Conservation (phyloP, 768 basidiomycete species). For the Mycena epipterygia region DNA sequence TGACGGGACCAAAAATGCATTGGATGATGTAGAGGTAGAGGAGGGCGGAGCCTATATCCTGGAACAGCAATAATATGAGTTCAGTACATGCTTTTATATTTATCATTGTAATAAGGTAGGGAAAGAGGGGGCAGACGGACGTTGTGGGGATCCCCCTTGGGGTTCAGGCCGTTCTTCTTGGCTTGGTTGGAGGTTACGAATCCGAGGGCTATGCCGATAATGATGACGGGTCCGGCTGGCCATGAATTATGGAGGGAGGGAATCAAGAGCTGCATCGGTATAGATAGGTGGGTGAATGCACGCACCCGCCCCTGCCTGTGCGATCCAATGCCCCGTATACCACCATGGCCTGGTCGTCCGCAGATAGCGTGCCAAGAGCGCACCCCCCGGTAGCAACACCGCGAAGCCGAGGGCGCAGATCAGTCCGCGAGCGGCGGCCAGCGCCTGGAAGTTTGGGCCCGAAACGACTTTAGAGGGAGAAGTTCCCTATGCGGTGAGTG, state of each 20-base stretch:
- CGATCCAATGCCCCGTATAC: not conserved
- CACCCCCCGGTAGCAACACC: not conserved
- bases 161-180: not conserved
- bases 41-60: not conserved
- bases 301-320: not conserved
- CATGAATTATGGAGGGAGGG: too few relatives aligned
- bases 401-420: not conserved
- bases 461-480: too few relatives aligned
- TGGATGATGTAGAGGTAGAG: not conserved
- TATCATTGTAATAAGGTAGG: too few relatives aligned
- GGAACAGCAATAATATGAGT: too few relatives aligned
- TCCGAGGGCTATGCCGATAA: not conserved
- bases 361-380: not conserved
- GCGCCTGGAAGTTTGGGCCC: not conserved
- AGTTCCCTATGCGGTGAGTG: too few relatives aligned
- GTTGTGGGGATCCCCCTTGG: not conserved
- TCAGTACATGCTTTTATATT: too few relatives aligned
- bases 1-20: not conserved
- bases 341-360: not conserved
- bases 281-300: not conserved
- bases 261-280: not conserved
- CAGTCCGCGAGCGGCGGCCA: not conserved
- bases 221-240: not conserved
- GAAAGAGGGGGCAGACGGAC: too few relatives aligned
- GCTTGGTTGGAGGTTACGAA: not conserved